Evolutionary conservation across 2,329 filamentous ascomycete genomes (phyloP).

Genomic region (Paecilomyces fulvus): DNA sequence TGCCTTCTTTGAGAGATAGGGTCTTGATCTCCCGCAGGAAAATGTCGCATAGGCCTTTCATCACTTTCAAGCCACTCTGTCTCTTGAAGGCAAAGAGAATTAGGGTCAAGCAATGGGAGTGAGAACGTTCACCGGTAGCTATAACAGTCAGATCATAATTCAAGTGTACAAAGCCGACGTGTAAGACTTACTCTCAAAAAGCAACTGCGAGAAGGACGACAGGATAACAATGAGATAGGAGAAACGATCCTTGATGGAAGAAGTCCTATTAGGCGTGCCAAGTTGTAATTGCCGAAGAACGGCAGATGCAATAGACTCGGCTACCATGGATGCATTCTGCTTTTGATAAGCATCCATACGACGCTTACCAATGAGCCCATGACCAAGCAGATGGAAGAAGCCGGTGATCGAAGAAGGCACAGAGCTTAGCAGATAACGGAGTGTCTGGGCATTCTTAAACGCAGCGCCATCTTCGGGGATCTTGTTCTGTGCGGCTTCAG

Average conservation of each 20-base stretch:
- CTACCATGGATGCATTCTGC: constrained; percentile 53
- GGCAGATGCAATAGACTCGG: constrained; percentile 62
- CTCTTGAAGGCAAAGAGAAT: constrained; percentile 83
- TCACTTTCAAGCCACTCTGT: constrained; percentile 61
- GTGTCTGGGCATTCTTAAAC: constrained; percentile 68
- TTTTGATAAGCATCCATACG: constrained; percentile 57
- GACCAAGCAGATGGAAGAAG: constrained; percentile 79
- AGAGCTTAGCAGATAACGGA: constrained; percentile 69
- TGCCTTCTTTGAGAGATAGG: constrained; percentile 36
- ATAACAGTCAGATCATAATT: constrained; percentile 4
- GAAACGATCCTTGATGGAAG: constrained; percentile 54
- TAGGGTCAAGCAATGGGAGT: constrained; percentile 52
- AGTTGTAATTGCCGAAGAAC: constrained; percentile 59
- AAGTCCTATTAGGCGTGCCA: constrained; percentile 36
- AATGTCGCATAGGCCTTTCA: constrained; percentile 63
- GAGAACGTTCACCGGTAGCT: constrained; percentile 42
- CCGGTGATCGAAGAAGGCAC: constrained; percentile 72
- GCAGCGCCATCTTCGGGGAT: constrained; percentile 26
- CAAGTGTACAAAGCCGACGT: constrained; percentile 4
- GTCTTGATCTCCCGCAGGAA: constrained; percentile 55
- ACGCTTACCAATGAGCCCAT: constrained; percentile 67
- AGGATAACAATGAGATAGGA: constrained; percentile 77
- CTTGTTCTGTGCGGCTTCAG: constrained; percentile 13
- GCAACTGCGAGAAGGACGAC: constrained; percentile 66
- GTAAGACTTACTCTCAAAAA: constrained; percentile 55